Percentiles rank a stretch among this genome's conserved stretches.
phyloP scores from a whole-genome alignment of 139 green algal genomes.

The Chloropicon primus region DNA sequence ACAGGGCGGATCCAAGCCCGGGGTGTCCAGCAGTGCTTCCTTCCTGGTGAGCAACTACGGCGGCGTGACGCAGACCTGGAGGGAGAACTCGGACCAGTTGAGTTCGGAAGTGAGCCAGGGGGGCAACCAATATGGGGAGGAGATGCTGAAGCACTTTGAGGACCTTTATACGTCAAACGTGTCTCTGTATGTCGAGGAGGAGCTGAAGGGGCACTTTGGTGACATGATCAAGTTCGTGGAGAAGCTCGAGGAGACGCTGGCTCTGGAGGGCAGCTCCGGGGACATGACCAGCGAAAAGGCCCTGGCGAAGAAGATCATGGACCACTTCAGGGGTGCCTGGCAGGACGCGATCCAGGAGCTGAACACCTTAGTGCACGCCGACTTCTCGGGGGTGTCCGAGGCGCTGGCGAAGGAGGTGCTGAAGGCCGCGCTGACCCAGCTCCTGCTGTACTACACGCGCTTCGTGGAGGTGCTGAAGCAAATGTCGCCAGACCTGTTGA shows the following conservation, averaged over 20 bases:
- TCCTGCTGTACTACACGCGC: constrained; percentile 89
- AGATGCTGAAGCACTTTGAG: constrained; percentile 57
- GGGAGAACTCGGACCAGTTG: neutral
- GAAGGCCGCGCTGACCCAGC: constrained; percentile 76
- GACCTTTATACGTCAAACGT: constrained; percentile 19
- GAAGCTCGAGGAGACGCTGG: constrained; percentile 8
- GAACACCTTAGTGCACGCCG: constrained; percentile 50
- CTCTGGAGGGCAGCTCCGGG: neutral
- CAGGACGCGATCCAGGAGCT: constrained; percentile 60
- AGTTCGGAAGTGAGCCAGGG: neutral
- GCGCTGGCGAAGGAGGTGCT: constrained; percentile 55
- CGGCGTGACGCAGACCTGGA: neutral
- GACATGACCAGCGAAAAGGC: neutral
- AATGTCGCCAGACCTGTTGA: constrained; percentile 29
- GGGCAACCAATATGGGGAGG: constrained; percentile 37
- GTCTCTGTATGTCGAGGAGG: neutral
- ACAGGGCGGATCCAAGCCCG: too few relatives aligned
- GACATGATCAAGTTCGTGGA: constrained; percentile 43
- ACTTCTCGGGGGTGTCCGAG: constrained; percentile 41
- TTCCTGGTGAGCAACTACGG: neutral
- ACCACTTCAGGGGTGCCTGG: constrained; percentile 61
- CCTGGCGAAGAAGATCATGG: constrained; percentile 35
- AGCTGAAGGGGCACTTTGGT: neutral
- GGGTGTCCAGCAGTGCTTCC: neutral
- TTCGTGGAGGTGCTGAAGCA: constrained; percentile 76